These are phyloP conservation scores for Phytophthora uliginosa DNA, from an alignment of 352 stramenopile species.

Conservation along the genomic window DNA sequence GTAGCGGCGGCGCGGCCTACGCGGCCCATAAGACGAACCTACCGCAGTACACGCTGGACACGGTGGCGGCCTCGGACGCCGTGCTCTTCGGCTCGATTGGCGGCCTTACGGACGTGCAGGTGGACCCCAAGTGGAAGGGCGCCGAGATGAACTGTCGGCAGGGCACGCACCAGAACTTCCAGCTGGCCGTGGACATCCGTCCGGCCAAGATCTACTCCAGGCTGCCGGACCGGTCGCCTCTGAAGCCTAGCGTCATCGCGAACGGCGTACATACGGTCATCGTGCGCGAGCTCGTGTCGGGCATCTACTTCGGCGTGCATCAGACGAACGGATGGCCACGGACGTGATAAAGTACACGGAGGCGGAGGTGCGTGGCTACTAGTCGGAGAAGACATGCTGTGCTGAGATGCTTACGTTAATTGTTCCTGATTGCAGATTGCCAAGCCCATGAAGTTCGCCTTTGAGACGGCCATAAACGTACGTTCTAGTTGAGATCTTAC, in stretches of 20 bases:
- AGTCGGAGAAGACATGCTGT: too few relatives aligned
- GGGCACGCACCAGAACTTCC: constrained; percentile 98
- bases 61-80: constrained; percentile 90
- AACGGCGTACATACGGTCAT: constrained; percentile 97
- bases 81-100: constrained; percentile 98
- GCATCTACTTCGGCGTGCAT: constrained; percentile 99
- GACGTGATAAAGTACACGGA: constrained; percentile 99
- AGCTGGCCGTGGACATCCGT: constrained; percentile 98
- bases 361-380: too few relatives aligned
- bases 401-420: too few relatives aligned
- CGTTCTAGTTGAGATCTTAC: too few relatives aligned
- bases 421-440: too few relatives aligned
- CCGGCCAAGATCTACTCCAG: constrained; percentile 99
- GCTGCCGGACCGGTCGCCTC: constrained; percentile 96
- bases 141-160: constrained; percentile 97
- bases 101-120: too few relatives aligned
- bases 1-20: constrained; percentile 97
- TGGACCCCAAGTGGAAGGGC: constrained; percentile 92
- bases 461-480: too few relatives aligned
- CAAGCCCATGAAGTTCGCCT: constrained; percentile 86
- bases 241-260: constrained; percentile 98
- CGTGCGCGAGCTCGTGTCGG: constrained; percentile 98
- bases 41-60: constrained; percentile 95
- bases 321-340: constrained; percentile 74
- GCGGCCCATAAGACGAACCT: constrained; percentile 94